phyloP scores from a whole-genome alignment of 1,139 yeast genomes.

The Saccharomyces uvarum region DNA sequence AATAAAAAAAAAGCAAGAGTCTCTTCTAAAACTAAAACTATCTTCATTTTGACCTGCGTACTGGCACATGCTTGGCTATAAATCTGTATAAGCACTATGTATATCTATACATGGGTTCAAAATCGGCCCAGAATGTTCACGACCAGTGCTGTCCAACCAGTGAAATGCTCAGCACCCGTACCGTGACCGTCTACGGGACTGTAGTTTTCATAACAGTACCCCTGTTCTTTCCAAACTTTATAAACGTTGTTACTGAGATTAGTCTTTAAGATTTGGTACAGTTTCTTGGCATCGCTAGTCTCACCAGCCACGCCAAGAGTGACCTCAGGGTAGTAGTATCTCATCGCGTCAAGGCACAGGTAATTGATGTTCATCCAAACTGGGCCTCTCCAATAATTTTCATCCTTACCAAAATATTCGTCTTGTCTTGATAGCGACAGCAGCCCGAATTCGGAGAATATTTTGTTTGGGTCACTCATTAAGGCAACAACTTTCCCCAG shows the following conservation, averaged over 20 bases:
- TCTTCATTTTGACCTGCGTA: background rate
- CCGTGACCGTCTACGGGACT: slow-evolving; percentile 69
- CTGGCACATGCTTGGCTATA: background rate
- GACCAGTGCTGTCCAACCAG: slow-evolving; percentile 90
- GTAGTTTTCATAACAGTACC: slow-evolving; percentile 89
- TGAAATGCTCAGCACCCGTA: slow-evolving; percentile 78
- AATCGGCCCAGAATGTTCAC: slow-evolving; percentile 56
- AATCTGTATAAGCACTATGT: background rate
- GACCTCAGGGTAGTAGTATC: slow-evolving; percentile 40
- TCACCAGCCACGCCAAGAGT: slow-evolving; percentile 16
- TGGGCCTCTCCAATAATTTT: slow-evolving; percentile 94
- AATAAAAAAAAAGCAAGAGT: background rate
- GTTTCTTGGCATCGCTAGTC: slow-evolving; percentile 32
- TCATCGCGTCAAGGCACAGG: slow-evolving; percentile 62
- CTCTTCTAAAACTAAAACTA: background rate
- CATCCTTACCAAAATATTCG: slow-evolving; percentile 61
- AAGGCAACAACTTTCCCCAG: slow-evolving; percentile 46
- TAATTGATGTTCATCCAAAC: slow-evolving; percentile 91
- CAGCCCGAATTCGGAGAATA: slow-evolving; percentile 77
- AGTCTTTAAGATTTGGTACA: slow-evolving; percentile 52
- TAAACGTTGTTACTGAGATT: slow-evolving; percentile 65
- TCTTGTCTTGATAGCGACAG: slow-evolving; percentile 72
- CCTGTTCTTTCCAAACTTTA: slow-evolving; percentile 63
- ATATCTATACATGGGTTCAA: background rate
- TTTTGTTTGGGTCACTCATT: slow-evolving; percentile 59